phyloP scores from a whole-genome alignment of 176 grass and related monocot genomes.

The Carex myosuroides region DNA sequence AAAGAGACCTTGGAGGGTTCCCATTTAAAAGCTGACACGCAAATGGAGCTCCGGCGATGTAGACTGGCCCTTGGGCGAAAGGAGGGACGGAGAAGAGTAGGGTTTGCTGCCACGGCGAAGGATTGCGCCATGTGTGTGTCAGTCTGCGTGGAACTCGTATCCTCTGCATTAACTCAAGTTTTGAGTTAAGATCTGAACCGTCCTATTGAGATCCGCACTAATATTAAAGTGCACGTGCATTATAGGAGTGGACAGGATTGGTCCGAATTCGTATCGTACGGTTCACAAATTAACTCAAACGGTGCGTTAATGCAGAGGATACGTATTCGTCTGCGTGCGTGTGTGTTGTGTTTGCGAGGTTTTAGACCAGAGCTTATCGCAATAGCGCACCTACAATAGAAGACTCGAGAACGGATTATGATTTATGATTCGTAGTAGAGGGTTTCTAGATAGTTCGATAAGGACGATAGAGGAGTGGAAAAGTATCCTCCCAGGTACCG shows the following conservation, averaged over 20 bases:
- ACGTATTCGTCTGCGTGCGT: neutral
- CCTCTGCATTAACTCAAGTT: too few relatives aligned
- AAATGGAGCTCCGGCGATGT: slow-evolving; percentile 26
- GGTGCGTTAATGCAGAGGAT: too few relatives aligned
- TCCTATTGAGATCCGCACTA: too few relatives aligned
- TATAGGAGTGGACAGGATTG: too few relatives aligned
- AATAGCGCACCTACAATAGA: neutral
- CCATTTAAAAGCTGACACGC: slow-evolving; percentile 51
- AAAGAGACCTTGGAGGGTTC: slow-evolving; percentile 59
- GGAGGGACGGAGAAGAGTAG: slow-evolving; percentile 35
- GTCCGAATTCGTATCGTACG: too few relatives aligned
- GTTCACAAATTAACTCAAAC: too few relatives aligned
- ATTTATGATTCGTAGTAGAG: neutral
- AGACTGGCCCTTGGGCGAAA: neutral
- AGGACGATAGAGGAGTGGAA: too few relatives aligned
- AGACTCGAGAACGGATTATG: neutral
- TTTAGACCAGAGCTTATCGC: neutral
- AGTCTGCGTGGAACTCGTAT: neutral
- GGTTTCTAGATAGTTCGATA: slow-evolving; percentile 22
- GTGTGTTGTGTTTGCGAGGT: neutral
- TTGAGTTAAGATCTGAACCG: too few relatives aligned
- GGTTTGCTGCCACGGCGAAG: slow-evolving; percentile 29
- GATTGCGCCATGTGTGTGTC: slow-evolving; percentile 37
- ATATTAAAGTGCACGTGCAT: too few relatives aligned
- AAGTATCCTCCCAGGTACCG: too few relatives aligned